Percentiles rank a stretch among this genome's conserved stretches.
phyloP scores from a whole-genome alignment of 768 basidiomycete species.

The Mycena alexandri region DNA sequence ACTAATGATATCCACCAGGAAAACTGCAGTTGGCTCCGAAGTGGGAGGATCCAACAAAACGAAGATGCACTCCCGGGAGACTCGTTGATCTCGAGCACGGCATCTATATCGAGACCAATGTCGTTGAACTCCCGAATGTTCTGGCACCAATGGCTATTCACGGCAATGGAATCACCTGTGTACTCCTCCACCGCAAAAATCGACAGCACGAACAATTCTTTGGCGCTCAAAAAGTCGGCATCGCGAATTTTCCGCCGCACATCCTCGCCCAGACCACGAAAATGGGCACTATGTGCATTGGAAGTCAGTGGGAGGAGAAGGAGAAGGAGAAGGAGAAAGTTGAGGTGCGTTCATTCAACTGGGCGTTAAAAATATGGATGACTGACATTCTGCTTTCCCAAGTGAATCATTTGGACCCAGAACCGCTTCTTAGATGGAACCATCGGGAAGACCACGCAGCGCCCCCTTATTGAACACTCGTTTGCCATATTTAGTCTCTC shows the following conservation, averaged over 20 bases:
- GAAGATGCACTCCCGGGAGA: neutral
- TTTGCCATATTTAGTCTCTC: no score
- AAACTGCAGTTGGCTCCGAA: conserved; percentile 3
- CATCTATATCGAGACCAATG: conserved; percentile 9
- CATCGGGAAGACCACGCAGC: no score
- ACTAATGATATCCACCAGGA: neutral
- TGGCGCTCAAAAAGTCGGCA: conserved; percentile 19
- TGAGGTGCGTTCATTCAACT: neutral
- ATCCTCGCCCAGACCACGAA: conserved; percentile 19
- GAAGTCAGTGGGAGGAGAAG: conserved; percentile 8
- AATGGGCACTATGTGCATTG: conserved; percentile 15
- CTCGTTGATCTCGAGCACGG: conserved; percentile 9
- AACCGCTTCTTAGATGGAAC: no score
- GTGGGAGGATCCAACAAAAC: conserved; percentile 10
- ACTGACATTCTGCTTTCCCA: no score
- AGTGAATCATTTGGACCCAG: no score
- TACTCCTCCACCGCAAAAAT: neutral
- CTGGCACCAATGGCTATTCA: conserved; percentile 12
- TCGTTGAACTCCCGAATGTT: neutral
- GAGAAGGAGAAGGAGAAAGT: neutral
- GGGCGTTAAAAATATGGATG: no score
- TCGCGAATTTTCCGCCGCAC: conserved; percentile 25
- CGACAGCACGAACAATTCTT: conserved; percentile 11
- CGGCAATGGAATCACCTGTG: conserved; percentile 18
- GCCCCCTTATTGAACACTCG: no score